Percentiles rank a stretch among this genome's conserved stretches.
phyloP scores from a whole-genome alignment of 768 basidiomycete genomes.

The Psilocybe cubensis region DNA sequence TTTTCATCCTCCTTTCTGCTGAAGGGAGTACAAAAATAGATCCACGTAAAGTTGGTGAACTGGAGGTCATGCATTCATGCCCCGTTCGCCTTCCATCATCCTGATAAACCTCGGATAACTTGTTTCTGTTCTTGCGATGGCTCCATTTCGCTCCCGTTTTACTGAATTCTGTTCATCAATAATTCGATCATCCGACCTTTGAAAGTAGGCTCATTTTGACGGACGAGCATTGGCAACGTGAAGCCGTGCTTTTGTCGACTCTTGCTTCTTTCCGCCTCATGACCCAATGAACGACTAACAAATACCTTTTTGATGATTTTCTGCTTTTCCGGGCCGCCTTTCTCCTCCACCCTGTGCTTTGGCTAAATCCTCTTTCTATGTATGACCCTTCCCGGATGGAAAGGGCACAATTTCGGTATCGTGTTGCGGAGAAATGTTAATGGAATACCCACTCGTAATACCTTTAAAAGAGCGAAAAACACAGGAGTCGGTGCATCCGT shows the following conservation, averaged over 20 bases:
- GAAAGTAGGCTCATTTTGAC: neutral
- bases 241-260: neutral
- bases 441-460: neutral
- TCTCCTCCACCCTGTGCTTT: neutral
- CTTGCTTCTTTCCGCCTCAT: neutral
- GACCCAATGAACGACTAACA: neutral
- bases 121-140: neutral
- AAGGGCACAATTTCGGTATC: neutral
- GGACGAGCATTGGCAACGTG: neutral
- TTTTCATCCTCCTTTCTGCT: no score
- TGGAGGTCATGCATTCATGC: no score
- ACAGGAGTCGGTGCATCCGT: neutral
- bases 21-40: no score
- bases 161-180: neutral
- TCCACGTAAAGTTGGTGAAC: no score
- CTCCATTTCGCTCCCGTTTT: neutral
- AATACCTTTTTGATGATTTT: neutral
- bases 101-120: conserved; percentile 16
- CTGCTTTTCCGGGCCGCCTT: neutral
- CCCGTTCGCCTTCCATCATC: neutral
- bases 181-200: neutral
- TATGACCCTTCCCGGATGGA: neutral
- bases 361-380: neutral
- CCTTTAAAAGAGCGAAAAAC: neutral
- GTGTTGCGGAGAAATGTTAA: neutral